Evolutionary conservation across 2,329 filamentous ascomycete species (phyloP).

Genomic region (Diaporthe ilicicola): DNA sequence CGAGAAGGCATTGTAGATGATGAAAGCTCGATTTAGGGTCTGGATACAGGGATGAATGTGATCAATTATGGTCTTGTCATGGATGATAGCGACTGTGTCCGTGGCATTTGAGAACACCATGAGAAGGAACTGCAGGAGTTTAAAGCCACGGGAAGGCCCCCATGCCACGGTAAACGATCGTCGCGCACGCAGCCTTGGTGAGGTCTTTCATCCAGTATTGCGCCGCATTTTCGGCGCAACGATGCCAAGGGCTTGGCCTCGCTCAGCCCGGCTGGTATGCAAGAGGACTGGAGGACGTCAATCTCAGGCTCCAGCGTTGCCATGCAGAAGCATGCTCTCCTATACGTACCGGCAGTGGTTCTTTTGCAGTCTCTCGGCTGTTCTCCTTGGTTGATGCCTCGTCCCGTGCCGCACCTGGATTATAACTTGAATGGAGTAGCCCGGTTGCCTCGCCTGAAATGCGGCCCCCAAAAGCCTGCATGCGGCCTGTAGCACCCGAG

Average conservation of each 20-base stretch:
- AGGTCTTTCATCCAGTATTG: not conserved
- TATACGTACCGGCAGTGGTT: not conserved
- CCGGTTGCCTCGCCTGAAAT: not conserved
- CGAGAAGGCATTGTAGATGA: constrained; percentile 4
- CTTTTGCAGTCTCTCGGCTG: not conserved
- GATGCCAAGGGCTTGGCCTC: not conserved
- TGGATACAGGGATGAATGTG: not conserved
- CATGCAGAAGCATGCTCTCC: not conserved
- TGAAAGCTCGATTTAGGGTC: not conserved
- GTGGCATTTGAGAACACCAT: not conserved
- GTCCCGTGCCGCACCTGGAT: not conserved
- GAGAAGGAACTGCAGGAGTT: not conserved
- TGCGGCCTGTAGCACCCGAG: too few species aligned
- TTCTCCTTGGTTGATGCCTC: not conserved
- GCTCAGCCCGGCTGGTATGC: not conserved
- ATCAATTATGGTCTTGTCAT: not conserved
- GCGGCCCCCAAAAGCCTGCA: not conserved
- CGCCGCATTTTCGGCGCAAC: not conserved
- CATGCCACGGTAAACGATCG: not conserved
- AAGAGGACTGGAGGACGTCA: not conserved
- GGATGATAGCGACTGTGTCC: not conserved
- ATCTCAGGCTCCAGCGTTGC: not conserved
- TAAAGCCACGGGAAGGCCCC: constrained; percentile 2
- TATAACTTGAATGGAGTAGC: not conserved
- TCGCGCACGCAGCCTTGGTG: not conserved